phyloP scores from a whole-genome alignment of 169 alveolate species.

The Plasmodium inui region DNA sequence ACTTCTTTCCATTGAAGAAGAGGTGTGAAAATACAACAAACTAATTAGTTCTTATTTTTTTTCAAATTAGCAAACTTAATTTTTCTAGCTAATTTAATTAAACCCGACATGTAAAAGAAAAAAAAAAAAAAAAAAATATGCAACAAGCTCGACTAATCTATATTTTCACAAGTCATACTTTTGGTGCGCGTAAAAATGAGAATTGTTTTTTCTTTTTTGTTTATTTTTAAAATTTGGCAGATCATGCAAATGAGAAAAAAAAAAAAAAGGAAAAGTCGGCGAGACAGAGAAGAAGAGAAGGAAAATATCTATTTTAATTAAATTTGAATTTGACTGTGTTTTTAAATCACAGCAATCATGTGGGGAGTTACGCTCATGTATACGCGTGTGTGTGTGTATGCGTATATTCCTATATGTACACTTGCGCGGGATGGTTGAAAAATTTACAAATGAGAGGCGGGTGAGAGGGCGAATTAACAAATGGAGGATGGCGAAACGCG shows the following conservation, averaged over 20 bases:
- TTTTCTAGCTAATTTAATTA: background rate
- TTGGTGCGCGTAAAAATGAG: background rate
- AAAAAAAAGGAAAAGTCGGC: background rate
- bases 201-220: background rate
- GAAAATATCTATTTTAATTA: background rate
- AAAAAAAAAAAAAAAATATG: constrained; percentile 13
- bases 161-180: background rate
- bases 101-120: background rate
- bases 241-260: background rate
- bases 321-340: background rate
- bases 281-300: background rate
- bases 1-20: constrained; percentile 4
- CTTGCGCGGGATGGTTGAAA: constrained; percentile 2
- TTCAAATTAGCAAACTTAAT: constrained; percentile 1
- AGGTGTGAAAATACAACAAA: background rate
- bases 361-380: background rate
- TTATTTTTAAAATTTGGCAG: background rate
- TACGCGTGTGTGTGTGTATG: background rate
- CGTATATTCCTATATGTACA: background rate
- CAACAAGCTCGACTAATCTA: constrained; percentile 11
- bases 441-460: background rate
- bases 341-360: background rate
- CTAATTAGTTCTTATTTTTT: background rate
- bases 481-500: background rate
- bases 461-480: background rate